Percentiles rank a stretch among this genome's conserved stretches.
Conservation (phyloP, 2,329 filamentous ascomycete species). For the Diaporthe sp. region DNA sequence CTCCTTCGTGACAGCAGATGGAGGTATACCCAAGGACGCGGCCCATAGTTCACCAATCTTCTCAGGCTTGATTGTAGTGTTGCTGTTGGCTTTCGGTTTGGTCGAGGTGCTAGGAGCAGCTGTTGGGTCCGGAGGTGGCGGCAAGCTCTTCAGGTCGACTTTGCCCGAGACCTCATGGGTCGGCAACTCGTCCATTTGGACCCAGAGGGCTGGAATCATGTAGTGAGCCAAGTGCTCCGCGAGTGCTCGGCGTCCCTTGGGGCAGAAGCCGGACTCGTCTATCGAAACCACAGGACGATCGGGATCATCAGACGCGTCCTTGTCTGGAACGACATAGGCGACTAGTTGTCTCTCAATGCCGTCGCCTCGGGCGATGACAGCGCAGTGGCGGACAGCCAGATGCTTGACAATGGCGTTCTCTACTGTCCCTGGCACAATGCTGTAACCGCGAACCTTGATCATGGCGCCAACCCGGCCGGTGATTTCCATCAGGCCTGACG, state of each 20-base stretch:
- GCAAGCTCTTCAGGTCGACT: conserved; percentile 78
- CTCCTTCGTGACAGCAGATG: conserved; percentile 72
- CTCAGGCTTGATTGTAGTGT: conserved; percentile 75
- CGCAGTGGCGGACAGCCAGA: conserved; percentile 78
- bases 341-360: conserved; percentile 81
- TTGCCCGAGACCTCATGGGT: conserved; percentile 86
- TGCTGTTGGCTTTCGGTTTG: conserved; percentile 63
- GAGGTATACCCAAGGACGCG: conserved; percentile 74
- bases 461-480: conserved; percentile 82
- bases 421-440: conserved; percentile 81
- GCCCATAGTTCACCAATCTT: conserved; percentile 81
- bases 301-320: conserved; percentile 52
- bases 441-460: conserved; percentile 86
- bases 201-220: conserved; percentile 86
- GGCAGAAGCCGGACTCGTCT: conserved; percentile 79
- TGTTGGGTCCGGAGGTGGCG: conserved; percentile 66
- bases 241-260: conserved; percentile 74
- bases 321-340: conserved; percentile 80
- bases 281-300: conserved; percentile 67
- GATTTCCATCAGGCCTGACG: conserved; percentile 79
- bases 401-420: conserved; percentile 79
- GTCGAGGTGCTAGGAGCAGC: conserved; percentile 52
- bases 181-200: conserved; percentile 77
- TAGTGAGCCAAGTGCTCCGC: conserved; percentile 80
- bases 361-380: conserved; percentile 80